Evolutionary conservation across 179 eudicot genomes (phyloP).

Genomic region (Spinacia oleracea): DNA sequence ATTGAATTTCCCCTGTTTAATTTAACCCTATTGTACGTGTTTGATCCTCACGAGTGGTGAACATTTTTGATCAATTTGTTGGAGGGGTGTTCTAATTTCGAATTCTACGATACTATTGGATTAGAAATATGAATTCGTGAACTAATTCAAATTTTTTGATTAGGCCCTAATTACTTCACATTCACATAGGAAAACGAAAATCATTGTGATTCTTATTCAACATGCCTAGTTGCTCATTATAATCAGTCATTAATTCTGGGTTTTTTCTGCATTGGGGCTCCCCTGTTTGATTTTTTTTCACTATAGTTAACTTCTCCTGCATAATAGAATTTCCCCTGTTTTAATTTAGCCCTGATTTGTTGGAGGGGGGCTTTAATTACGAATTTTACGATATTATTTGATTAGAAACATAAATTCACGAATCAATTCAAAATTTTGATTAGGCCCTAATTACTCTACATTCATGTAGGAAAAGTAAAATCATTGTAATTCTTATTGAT

Average conservation of each 20-base stretch:
- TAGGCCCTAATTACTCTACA: background rate
- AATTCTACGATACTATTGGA: no score
- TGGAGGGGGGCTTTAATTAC: background rate
- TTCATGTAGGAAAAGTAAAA: background rate
- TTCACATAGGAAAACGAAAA: background rate
- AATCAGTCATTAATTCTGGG: background rate
- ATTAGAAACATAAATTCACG: background rate
- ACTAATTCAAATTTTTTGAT: background rate
- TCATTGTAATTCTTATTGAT: background rate
- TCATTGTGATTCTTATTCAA: background rate
- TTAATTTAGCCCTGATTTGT: no score
- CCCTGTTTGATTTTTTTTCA: background rate
- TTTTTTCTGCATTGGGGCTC: background rate
- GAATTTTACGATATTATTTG: background rate
- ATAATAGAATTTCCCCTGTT: no score
- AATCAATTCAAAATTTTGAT: background rate
- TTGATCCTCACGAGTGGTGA: no score
- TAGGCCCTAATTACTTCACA: background rate
- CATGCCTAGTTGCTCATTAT: background rate
- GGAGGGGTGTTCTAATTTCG: background rate
- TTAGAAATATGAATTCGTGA: background rate
- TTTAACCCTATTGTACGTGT: no score
- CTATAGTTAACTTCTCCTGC: background rate
- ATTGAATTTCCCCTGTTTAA: no score
- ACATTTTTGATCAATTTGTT: background rate